Evolutionary conservation across 2,329 filamentous ascomycete genomes (phyloP), one percentile per base, ranked within the genome.

Genomic region (Colletotrichum coccodes): DNA sequence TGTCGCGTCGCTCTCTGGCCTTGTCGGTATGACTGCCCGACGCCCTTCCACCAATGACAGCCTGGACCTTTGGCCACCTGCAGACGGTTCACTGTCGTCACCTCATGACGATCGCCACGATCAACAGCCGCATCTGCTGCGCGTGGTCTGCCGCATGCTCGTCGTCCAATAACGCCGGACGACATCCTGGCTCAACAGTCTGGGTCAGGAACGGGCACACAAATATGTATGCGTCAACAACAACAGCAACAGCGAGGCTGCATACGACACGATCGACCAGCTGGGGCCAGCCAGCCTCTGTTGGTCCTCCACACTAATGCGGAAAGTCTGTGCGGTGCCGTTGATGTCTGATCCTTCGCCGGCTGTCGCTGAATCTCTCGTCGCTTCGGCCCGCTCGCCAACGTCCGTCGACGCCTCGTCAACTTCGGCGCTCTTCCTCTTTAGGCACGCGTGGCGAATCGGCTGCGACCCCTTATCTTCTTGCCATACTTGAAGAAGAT

Each of bases 401-500:
- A 49, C 32, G 36, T 56, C 42, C 12, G 36, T 42, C 47, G 38
- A 34, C 50, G 44, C 14, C 40, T 32, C 2, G 32, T 44, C 30
- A 50, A 56, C 26, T 57, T 53, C 9, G 21, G 21, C 6, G 4
- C 28, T 26, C 30, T 34, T 46, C n/a, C 21, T 23, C n/a, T 14
- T 57, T 59, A 71, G 56, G 30, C 36, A 9, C 71, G 79, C 38
- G 42, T 68, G 30, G 87, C 87, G 77, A 84, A 90, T 54, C 84
- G 82, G 73, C 89, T 91, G 63, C 79, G 84, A 23, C 79, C 80
- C 61, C 89, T 83, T 68, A 91, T 84, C 65, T 73, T 79, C 78
- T 90, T 90, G 50, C 89, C 89, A 70, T 87, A 88, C 49, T 81
- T 82, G 79, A 90, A 91, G 69, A 91, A 91, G 8, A 91, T 75